Percentiles rank a stretch among this genome's conserved stretches.
Conservation (phyloP, 306 rosid species). For the Abrus pulchellus region DNA sequence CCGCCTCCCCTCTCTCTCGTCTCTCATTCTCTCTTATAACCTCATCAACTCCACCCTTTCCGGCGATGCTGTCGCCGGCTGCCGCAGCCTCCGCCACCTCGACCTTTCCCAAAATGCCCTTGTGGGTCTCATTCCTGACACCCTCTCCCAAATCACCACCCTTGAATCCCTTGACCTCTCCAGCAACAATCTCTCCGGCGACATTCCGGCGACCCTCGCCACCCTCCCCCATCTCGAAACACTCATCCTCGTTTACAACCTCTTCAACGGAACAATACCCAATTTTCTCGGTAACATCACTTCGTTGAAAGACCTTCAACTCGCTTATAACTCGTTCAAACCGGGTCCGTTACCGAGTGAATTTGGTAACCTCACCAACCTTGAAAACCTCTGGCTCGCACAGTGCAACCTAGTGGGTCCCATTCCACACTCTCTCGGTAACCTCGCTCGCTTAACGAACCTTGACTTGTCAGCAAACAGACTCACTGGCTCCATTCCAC, state of each 20-base stretch:
- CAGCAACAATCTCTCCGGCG: slow-evolving; percentile 65
- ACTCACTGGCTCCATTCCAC: slow-evolving; percentile 63
- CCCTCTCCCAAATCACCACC: slow-evolving; percentile 48
- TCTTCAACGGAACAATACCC: slow-evolving; percentile 57
- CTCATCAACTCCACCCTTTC: slow-evolving; percentile 49
- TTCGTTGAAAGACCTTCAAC: slow-evolving; percentile 52
- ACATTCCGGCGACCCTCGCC: slow-evolving; percentile 58
- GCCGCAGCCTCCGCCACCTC: slow-evolving; percentile 56
- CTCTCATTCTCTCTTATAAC: slow-evolving; percentile 53
- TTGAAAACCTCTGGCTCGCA: slow-evolving; percentile 53
- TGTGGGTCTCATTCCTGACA: slow-evolving; percentile 43
- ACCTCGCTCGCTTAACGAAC: slow-evolving; percentile 44
- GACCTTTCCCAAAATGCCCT: slow-evolving; percentile 54
- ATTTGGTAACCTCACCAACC: slow-evolving; percentile 60
- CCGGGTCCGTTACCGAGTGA: slow-evolving; percentile 57
- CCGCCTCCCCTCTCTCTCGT: slow-evolving; percentile 64
- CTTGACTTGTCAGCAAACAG: slow-evolving; percentile 61
- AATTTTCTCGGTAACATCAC: slow-evolving; percentile 56
- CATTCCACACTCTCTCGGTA: slow-evolving; percentile 59
- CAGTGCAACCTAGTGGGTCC: slow-evolving; percentile 54
- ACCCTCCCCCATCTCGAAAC: slow-evolving; percentile 52
- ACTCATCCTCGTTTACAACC: slow-evolving; percentile 53
- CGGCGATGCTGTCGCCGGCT: slow-evolving; percentile 30
- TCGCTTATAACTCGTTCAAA: slow-evolving; percentile 64
- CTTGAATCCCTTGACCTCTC: slow-evolving; percentile 65